Conservation (phyloP, 371 early-diverging fungal genomes). For the Blakeslea trispora region DNA sequence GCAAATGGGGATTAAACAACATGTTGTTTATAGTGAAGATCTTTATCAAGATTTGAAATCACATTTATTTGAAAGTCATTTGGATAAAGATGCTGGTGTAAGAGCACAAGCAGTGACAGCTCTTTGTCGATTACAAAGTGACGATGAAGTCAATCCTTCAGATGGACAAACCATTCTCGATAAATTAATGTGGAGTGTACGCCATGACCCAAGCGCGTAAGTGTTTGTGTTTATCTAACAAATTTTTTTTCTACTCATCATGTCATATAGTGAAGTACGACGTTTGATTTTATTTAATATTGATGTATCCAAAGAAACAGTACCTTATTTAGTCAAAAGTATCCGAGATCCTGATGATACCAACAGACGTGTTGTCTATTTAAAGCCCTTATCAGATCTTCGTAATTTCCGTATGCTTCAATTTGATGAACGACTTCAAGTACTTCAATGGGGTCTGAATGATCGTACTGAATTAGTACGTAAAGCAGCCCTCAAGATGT, state of each 20-base stretch:
- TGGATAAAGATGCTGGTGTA: constrained; percentile 82
- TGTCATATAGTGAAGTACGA: constrained; percentile 85
- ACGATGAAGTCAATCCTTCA: constrained; percentile 53
- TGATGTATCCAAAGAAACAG: constrained; percentile 60
- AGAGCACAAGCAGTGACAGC: constrained; percentile 83
- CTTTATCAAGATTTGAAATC: constrained; percentile 69
- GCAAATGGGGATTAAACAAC: not conserved
- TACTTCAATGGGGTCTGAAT: constrained; percentile 75
- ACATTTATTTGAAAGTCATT: constrained; percentile 67
- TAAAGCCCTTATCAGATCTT: constrained; percentile 70
- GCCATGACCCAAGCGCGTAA: constrained; percentile 78
- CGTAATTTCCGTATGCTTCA: constrained; percentile 67
- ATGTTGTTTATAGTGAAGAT: constrained; percentile 60
- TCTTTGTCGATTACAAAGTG: constrained; percentile 75
- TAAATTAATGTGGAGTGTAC: constrained; percentile 64
- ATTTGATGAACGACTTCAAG: constrained; percentile 67
- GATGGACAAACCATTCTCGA: constrained; percentile 66
- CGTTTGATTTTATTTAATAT: constrained; percentile 80
- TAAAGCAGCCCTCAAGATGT: constrained; percentile 73
- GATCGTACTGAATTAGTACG: constrained; percentile 76
- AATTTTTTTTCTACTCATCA: not conserved
- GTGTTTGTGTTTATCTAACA: not conserved
- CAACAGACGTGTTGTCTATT: constrained; percentile 65
- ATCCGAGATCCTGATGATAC: constrained; percentile 75
- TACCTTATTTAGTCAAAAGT: constrained; percentile 73